Evolutionary conservation across 371 early-diverging fungal genomes (phyloP).

Genomic region (Gilbertella persicaria): DNA sequence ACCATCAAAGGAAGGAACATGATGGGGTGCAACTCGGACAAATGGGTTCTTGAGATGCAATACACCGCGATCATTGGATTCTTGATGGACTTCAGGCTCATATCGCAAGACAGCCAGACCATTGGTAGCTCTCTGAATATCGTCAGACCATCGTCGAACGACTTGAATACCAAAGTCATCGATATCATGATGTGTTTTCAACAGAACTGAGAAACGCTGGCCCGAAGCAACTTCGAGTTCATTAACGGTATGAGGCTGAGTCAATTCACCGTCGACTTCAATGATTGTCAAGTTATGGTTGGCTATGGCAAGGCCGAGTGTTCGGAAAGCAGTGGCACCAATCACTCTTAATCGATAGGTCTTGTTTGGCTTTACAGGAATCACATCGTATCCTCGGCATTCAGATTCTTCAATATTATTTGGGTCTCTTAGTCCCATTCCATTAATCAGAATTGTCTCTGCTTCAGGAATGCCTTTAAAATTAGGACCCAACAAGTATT

Average conservation of each 20-base stretch:
- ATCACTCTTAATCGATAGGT: conserved; percentile 35
- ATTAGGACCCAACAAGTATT: conserved; percentile 28
- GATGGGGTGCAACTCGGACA: not conserved
- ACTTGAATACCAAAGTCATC: conserved; percentile 28
- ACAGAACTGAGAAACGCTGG: conserved; percentile 39
- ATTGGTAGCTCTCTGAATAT: conserved; percentile 22
- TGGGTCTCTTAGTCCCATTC: conserved; percentile 24
- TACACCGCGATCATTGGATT: not conserved
- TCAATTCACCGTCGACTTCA: conserved; percentile 41
- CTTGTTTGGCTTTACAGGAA: conserved; percentile 22
- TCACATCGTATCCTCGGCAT: conserved; percentile 31
- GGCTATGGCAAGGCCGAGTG: conserved; percentile 33
- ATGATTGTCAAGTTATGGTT: conserved; percentile 38
- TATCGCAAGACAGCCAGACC: conserved; percentile 33
- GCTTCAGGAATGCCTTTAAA: conserved; percentile 36
- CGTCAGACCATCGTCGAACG: conserved; percentile 27
- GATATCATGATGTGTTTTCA: conserved; percentile 19
- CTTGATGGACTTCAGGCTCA: not conserved
- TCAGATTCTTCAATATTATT: conserved; percentile 2
- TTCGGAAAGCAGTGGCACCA: conserved; percentile 33
- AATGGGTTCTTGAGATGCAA: not conserved
- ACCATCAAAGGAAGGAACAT: not conserved
- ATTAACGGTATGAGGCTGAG: conserved; percentile 20
- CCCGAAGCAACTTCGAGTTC: conserved; percentile 39
- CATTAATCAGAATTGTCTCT: conserved; percentile 44